Evolutionary conservation across 257 asterid genomes (phyloP), one percentile per base, ranked within the genome.

Genomic region (Ehretia macrophylla): DNA sequence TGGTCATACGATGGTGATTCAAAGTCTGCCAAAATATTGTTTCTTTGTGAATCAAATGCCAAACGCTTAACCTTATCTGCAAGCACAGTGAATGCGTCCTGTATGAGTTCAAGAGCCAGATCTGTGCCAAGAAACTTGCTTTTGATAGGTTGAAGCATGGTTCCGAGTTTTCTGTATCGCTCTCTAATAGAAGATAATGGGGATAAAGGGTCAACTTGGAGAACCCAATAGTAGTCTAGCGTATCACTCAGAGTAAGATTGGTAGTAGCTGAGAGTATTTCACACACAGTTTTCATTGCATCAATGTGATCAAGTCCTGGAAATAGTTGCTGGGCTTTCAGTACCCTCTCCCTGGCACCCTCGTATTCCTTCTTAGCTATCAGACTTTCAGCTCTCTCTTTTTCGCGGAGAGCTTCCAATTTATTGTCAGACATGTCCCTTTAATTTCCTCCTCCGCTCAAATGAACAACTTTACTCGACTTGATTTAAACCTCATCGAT

Each of bases 141-240:
- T 8, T 56, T 62, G 35, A 56, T 27, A 37, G 65, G 64, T 56
- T 57, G 55, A 35, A 69, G 49, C 55, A 62, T 42, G 51, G 27
- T 47, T 20, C 1, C 10, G 14, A 69, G 56, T 19, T 62, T 62
- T 8, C 18, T 45, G 42, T 56, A 63, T 6, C 17, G 59, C 52
- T 17, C 32, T 19, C 12, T 37, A 27, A 69, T 49, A 16, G 62
- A 62, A 8, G 44, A 54, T 0, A 38, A 50, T 39, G 68, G 56
- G 59, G 69, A 56, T 9, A 27, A 19, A 8, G 74, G 65, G 0
- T 12, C 27, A 45, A 69, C 69, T 17, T 35, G 16, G 6, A 62
- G 69, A 59, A 69, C 17, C 64, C 69, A 56, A 56, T 69, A 69
- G 45, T 38, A 19, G 49, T 69, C 74, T 18, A 62, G 17, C 14